Conservation (phyloP, 2,329 filamentous ascomycete genomes). For the Aspergillus sp. region DNA sequence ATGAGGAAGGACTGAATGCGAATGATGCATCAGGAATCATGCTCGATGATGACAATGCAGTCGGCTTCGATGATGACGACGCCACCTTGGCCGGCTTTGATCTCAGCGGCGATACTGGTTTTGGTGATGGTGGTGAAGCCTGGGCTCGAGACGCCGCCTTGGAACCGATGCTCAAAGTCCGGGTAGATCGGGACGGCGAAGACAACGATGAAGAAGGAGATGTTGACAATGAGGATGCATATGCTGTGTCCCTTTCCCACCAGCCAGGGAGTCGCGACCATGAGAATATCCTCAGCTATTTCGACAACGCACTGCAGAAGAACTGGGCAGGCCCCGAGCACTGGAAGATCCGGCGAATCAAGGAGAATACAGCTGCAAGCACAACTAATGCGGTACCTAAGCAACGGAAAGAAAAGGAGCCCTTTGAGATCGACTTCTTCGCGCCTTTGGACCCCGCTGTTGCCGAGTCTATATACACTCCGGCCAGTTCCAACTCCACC, state of each 20-base stretch:
- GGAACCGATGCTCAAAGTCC: constrained; percentile 72
- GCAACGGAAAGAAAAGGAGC: constrained; percentile 87
- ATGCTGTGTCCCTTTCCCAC: constrained; percentile 69
- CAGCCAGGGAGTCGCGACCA: constrained; percentile 60
- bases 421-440: constrained; percentile 86
- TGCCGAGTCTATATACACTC: constrained; percentile 70
- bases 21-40: constrained; percentile 70
- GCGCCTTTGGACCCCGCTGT: constrained; percentile 62
- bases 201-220: constrained; percentile 44
- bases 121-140: constrained; percentile 90
- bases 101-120: constrained; percentile 61
- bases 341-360: constrained; percentile 93
- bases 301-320: constrained; percentile 91
- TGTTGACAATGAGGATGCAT: constrained; percentile 62
- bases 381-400: constrained; percentile 36
- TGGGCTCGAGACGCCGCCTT: constrained; percentile 88
- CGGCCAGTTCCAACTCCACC: constrained; percentile 66
- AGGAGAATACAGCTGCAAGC: constrained; percentile 55
- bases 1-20: constrained; percentile 43
- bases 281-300: constrained; percentile 95
- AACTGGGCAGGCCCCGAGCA: constrained; percentile 98
- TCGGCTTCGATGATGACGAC: constrained; percentile 75
- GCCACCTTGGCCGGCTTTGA: constrained; percentile 61
- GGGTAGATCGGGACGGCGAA: constrained; percentile 41
- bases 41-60: constrained; percentile 75